Percentiles rank a stretch among this genome's conserved stretches.
Conservation (phyloP, 306 rosid genomes). For the Vigna unguiculata region DNA sequence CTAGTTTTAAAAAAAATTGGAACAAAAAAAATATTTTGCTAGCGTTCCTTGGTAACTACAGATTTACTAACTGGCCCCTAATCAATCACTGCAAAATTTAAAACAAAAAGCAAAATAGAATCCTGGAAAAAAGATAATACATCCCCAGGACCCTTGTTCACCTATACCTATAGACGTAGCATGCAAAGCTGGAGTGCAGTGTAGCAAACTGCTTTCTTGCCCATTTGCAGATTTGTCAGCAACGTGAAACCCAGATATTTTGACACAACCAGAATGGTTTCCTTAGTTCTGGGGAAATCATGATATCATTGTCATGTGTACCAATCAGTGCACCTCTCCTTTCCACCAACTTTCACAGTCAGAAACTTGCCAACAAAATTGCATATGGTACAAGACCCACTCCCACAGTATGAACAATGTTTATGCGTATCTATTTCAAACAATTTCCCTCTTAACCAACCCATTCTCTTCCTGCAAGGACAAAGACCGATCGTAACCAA, state of each 20-base stretch:
- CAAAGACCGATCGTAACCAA: slow-evolving; percentile 26
- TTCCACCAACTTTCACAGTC: slow-evolving; percentile 49
- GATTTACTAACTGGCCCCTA: slow-evolving; percentile 39
- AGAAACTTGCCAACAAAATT: slow-evolving; percentile 41
- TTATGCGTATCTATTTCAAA: slow-evolving; percentile 43
- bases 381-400: slow-evolving; percentile 50
- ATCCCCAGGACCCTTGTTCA: slow-evolving; percentile 41
- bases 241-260: slow-evolving; percentile 29
- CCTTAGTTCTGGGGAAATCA: slow-evolving; percentile 43
- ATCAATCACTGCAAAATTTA: slow-evolving; percentile 19
- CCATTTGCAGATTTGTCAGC: slow-evolving; percentile 44
- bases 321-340: slow-evolving; percentile 39
- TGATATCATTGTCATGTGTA: slow-evolving; percentile 42
- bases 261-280: slow-evolving; percentile 34
- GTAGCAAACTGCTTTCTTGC: slow-evolving; percentile 45
- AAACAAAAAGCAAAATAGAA: not conserved
- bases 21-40: slow-evolving; percentile 1
- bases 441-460: slow-evolving; percentile 50
- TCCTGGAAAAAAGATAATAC: slow-evolving; percentile 38
- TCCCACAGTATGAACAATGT: slow-evolving; percentile 40
- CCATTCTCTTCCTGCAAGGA: slow-evolving; percentile 71
- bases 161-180: slow-evolving; percentile 37
- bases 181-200: slow-evolving; percentile 35
- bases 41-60: slow-evolving; percentile 11
- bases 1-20: slow-evolving; percentile 7